These are phyloP conservation scores for Chaetomium sp. DNA, from an alignment of 2,329 filamentous ascomycete species.

Conservation along the genomic window DNA sequence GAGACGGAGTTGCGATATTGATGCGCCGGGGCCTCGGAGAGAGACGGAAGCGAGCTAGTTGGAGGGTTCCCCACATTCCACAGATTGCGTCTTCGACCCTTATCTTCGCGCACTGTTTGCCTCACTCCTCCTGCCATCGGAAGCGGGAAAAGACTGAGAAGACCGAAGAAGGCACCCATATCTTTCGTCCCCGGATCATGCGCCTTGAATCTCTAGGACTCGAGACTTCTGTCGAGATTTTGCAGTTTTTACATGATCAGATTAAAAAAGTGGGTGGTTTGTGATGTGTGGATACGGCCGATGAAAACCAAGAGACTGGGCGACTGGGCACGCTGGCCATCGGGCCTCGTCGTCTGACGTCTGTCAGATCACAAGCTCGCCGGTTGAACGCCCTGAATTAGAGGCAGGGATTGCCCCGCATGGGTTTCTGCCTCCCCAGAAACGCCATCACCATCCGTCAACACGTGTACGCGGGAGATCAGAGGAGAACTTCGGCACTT, in stretches of 20 bases:
- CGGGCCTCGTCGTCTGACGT: not conserved
- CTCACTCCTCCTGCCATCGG: slow-evolving; percentile 5
- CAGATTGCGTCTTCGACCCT: slow-evolving; percentile 17
- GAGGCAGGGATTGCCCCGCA: slow-evolving; percentile 1
- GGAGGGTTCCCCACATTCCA: slow-evolving; percentile 14
- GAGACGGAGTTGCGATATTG: too few relatives aligned
- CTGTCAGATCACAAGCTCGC: not conserved
- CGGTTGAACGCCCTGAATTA: too few relatives aligned
- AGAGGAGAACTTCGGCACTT: too few relatives aligned
- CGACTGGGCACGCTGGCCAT: not conserved
- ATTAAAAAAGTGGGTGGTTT: not conserved
- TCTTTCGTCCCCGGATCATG: not conserved
- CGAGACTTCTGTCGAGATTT: not conserved
- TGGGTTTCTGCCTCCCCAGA: slow-evolving; percentile 9
- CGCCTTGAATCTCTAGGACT: not conserved
- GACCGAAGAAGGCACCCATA: not conserved
- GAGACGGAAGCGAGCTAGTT: not conserved
- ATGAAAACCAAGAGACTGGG: not conserved
- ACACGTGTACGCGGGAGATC: too few relatives aligned
- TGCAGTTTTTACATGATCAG: not conserved
- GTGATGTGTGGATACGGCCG: not conserved
- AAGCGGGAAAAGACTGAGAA: not conserved
- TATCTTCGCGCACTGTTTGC: slow-evolving; percentile 21
- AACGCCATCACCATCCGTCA: slow-evolving; percentile 4
- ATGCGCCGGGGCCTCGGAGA: too few relatives aligned